Evolutionary conservation across 2,329 filamentous ascomycete genomes (phyloP), one percentile per base, ranked within the genome.

Genomic region (Pseudogymnoascus sp.): DNA sequence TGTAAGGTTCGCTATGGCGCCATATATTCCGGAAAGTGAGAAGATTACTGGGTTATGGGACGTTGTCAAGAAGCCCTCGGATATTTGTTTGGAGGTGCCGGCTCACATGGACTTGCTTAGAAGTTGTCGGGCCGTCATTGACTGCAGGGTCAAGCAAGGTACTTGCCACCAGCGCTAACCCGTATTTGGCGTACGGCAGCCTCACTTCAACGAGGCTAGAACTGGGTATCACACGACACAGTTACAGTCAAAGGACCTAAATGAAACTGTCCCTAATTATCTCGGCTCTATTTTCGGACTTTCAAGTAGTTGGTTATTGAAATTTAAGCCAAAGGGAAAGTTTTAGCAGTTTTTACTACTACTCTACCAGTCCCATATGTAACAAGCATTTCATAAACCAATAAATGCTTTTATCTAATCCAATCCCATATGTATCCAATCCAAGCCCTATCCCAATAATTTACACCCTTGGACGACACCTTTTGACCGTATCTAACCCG

Each of bases 401-500:
- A 55, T 55, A 55, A 35, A 55, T 55, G 49, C 49, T 55, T 55
- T 55, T 55, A 29, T 33, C n/a, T 55, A 55, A 14, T 55, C 49
- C 49, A 35, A 55, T 33, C 49, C 29, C 49, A 55, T 12, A 14
- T 35, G 23, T 55, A 55, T 33, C 49, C 29, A 21, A 55, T 19
- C 10, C 29, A 55, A 55, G 49, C 8, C 26, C 2, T 45, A 12
- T 16, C n/a, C 26, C 31, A 31, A 43, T 39, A 43, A 26, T 58
- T 61, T 61, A 61, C 41, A 58, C 23, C 35, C 16, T 62, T 62
- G 29, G 16, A 11, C 49, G 49, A 43, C 59, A 62, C 19, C 58
- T 52, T 45, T 74, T 78, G 59, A 91, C 71, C 14, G 86, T 90
- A 69, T 88, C 83, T 68, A 87, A 74, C 1, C 83, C 88, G 4